Evolutionary conservation across 306 rosid genomes (phyloP), one percentile per base, ranked within the genome.

Genomic region (Glycine soja): DNA sequence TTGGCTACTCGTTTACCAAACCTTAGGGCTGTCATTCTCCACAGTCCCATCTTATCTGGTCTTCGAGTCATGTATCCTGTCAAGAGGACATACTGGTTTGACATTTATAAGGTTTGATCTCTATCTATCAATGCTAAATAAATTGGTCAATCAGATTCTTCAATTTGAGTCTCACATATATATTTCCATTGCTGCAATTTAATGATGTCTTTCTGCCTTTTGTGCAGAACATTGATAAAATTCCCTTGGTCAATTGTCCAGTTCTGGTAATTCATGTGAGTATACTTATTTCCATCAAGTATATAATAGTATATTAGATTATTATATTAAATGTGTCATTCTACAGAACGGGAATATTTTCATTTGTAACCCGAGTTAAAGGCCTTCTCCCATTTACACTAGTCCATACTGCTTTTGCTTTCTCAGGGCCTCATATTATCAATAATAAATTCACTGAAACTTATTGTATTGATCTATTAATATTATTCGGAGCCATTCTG

Each of bases 191-290:
- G 56, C 70, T 47, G 74, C 50, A 48, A 40, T 46, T 50, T 75
- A 57, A 56, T 81, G 34, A 85, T 75, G 10, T 50, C 38, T 84
- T 45, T 32, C 13, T 80, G 66, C 57, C 62, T 76, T 6, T 72
- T 75, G 78, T 88, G 94, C 98, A 95, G 98, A 95, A 93, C 76
- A 91, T 95, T 76, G 97, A 95, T 75, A 95, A 95, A 87, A 91
- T 95, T 65, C 91, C 98, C 42, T 73, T 84, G 78, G 97, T 95
- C 75, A 88, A 56, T 43, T 87, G 93, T 78, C 99, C 99, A 8
- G 99, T 95, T 86, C 84, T 95, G 72, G 93, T 95, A 54, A 95
- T 95, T 83, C 99, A 95, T 87, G 99, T 95, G 87, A 95, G 99
- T 90, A 24, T 85, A 15, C 80, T 58, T 34, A 32, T 63, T 77